Evolutionary conservation across 192 early-diverging fungal genomes (phyloP), one percentile per base, ranked within the genome.

Genomic region (Backusella parvicylindrica): DNA sequence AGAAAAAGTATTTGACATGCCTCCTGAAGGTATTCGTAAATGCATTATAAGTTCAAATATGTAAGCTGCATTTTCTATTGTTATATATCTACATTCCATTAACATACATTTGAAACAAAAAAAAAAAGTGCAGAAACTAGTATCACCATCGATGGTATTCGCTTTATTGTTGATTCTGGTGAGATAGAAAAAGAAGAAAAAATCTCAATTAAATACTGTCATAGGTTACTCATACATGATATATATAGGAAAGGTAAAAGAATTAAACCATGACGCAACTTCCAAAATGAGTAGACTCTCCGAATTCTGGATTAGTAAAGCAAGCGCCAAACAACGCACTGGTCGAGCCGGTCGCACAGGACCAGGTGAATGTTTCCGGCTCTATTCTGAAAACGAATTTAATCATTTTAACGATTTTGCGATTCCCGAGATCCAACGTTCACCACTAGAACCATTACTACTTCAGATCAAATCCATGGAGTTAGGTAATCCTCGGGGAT

Each of bases 131-230:
- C 82, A 21, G 84, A 84, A 36, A 84, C 84, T 32, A 84, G 82
- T 72, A 76, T 82, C 30, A 84, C 84, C 6, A 84, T 85, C 63
- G 88, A 92, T 66, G 90, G 89, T n/a, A 88, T 92, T 15, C 78
- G 91, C 3, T 92, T 92, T 73, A 87, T 92, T 68, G 79, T 92
- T 30, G 91, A 92, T 73, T 91, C 90, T 21, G 89, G 87, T 76
- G 38, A 81, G 30, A 56, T 5, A 21, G 30, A 73, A 83, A 47
- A 3, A 15, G 11, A 33, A 53, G 36, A 36, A 38, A 7, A 21
- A 4, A 4, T 30, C 0, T 36, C 50, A 15, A 71, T 30, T 53
- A 2, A 18, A 4, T 16, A 30, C 11, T 18, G 8, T 11, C 38
- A 3, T n/a, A 31, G 0, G 1, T 11, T 41, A 37, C 16, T 70